Base-by-base conservation (phyloP, 176 grass and related monocot genomes). In the Metroxylon sagu region DNA sequence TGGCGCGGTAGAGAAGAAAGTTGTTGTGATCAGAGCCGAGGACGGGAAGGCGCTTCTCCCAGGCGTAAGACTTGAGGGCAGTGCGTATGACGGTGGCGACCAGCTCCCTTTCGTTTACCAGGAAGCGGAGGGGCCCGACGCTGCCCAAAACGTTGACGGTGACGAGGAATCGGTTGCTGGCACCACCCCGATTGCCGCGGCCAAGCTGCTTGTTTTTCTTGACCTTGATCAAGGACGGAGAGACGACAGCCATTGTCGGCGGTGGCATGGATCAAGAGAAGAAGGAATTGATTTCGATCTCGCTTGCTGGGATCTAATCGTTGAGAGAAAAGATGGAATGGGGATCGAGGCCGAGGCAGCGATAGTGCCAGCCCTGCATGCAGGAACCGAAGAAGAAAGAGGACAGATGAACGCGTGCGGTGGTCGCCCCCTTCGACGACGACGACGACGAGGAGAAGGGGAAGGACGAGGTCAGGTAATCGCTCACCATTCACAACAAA, bases 331-430 rank as follows among this genome's bases (percentile, higher is more conserved):
- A 25, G 25, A 14, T n/a, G 31, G 17, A 14, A 78, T 73, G 85
- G 8, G 87, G 87, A 61, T 86, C 87, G 51, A 90, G 71, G 60
- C 87, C 87, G 79, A 82, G 80, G 71, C 87, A 90, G 60, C 87
- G 82, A 82, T 85, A 83, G 82, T 90, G 67, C 87, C 87, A 90
- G 67, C 87, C 87, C 82, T 83, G 82, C 87, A 90, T 90, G 87
- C 82, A 90, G 54, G 64, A 82, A n/a, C 78, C 82, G 79, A 79
- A 90, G 61, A 59, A 51, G 87, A 68, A 57, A 43, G 75, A 72
- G 76, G 68, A 73, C 27, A 23, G 64, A 31, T 19, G n/a, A 55
- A 31, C 68, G 58, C 5, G 17, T 17, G 54, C 16, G 73, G 67
- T 71, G 50, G 57, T 27, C 25, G 54, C 35, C 57, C 28, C 27